These are phyloP conservation scores for Aurifilum marmelostoma DNA, from an alignment of 2,329 filamentous ascomycete genomes.

Conservation along the genomic window DNA sequence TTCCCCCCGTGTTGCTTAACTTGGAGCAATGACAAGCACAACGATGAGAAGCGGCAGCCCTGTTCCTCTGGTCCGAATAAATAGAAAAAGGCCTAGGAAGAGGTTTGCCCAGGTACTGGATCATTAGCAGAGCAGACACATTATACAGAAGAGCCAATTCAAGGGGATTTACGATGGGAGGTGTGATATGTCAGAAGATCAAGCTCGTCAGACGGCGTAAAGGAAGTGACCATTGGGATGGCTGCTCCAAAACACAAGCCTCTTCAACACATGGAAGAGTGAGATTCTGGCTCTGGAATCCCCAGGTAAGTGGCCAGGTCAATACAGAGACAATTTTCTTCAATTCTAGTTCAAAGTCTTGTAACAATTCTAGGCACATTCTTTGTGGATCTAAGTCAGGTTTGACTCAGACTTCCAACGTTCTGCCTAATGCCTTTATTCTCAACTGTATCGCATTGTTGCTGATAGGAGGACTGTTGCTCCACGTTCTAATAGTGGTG, in stretches of 20 bases:
- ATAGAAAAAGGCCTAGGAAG: background rate
- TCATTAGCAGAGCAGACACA: background rate
- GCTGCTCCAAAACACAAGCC: no score
- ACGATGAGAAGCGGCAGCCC: background rate
- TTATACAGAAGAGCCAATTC: background rate
- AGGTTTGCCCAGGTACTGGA: background rate
- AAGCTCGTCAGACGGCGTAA: background rate
- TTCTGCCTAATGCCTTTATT: background rate
- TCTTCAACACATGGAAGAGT: background rate
- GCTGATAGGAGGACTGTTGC: background rate
- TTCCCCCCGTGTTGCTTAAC: no score
- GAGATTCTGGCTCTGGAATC: background rate
- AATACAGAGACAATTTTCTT: background rate
- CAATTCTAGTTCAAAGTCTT: background rate
- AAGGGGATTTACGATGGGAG: background rate
- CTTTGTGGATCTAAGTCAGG: background rate
- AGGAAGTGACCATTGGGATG: no score
- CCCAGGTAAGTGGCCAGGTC: background rate
- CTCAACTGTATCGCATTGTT: background rate
- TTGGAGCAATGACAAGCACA: background rate
- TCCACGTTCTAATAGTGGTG: background rate
- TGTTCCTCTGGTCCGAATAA: no score
- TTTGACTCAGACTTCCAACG: background rate
- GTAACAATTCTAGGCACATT: background rate
- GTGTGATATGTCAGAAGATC: background rate